Percentiles rank a stretch among this genome's conserved stretches.
Evolutionary conservation across 176 grass and related monocot genomes (phyloP).

Genomic region (Aegilops tauschii): DNA sequence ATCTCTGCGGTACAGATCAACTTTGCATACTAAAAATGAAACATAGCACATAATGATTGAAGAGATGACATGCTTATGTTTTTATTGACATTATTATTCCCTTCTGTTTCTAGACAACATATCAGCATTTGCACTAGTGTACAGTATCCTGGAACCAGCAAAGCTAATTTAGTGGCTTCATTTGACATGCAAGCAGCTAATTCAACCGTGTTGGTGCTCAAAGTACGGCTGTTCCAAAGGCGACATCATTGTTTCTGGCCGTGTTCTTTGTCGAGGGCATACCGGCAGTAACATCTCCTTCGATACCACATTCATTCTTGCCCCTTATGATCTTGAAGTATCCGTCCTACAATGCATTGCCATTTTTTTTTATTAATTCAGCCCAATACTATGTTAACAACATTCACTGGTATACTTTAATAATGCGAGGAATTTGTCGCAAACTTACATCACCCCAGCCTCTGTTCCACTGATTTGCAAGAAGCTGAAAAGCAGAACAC

Average conservation of each 20-base stretch:
- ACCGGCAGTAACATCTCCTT: conserved; percentile 70
- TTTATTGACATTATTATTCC: background rate
- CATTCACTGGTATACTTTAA: background rate
- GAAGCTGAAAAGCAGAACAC: conserved; percentile 59
- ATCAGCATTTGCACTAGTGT: background rate
- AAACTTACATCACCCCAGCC: conserved; percentile 94
- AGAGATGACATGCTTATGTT: background rate
- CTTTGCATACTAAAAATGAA: background rate
- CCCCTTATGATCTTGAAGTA: conserved; percentile 93
- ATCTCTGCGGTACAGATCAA: background rate
- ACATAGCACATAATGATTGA: background rate
- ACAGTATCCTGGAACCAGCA: background rate
- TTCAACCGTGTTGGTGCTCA: conserved; percentile 8
- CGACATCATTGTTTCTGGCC: conserved; percentile 16
- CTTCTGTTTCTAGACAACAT: background rate
- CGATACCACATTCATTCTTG: conserved; percentile 79
- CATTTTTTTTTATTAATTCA: background rate
- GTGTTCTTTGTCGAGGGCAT: conserved; percentile 74
- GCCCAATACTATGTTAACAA: background rate
- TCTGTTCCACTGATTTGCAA: conserved; percentile 95
- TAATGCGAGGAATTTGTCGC: background rate
- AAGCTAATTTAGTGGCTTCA: background rate
- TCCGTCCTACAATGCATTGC: conserved; percentile 53
- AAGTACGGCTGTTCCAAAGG: conserved; percentile 15
- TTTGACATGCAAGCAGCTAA: background rate